phyloP scores from a whole-genome alignment of 176 grass and related monocot genomes.

The Aegilops tauschii region DNA sequence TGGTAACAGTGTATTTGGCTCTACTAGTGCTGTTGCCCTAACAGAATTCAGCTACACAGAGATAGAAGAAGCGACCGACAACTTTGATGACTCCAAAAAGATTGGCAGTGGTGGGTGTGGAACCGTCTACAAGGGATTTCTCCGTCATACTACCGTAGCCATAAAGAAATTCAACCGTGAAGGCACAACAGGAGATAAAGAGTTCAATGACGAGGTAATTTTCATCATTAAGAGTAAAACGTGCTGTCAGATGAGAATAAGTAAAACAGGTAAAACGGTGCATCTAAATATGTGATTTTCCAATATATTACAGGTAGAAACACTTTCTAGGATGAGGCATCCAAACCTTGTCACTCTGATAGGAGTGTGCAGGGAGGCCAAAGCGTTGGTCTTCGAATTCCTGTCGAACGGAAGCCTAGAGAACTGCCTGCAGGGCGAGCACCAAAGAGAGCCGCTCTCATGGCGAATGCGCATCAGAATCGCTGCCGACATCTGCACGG shows the following conservation, averaged over 20 bases:
- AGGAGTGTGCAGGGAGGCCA: slow-evolving; percentile 60
- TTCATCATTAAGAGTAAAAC: background rate
- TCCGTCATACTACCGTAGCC: slow-evolving; percentile 62
- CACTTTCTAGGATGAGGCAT: slow-evolving; percentile 59
- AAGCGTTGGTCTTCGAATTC: slow-evolving; percentile 59
- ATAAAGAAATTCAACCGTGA: slow-evolving; percentile 69
- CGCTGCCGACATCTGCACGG: slow-evolving; percentile 62
- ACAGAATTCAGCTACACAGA: slow-evolving; percentile 59
- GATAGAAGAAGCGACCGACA: slow-evolving; percentile 51
- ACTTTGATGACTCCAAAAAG: slow-evolving; percentile 50
- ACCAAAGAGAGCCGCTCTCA: slow-evolving; percentile 32
- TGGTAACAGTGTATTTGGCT: background rate
- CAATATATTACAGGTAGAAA: slow-evolving; percentile 51
- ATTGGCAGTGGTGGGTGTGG: slow-evolving; percentile 77
- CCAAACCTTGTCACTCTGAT: slow-evolving; percentile 68
- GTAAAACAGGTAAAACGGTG: background rate
- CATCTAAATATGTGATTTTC: slow-evolving; percentile 1
- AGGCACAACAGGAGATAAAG: slow-evolving; percentile 45
- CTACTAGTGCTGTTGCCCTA: slow-evolving; percentile 22
- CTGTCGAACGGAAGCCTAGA: slow-evolving; percentile 67
- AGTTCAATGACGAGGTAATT: slow-evolving; percentile 75
- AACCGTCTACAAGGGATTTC: slow-evolving; percentile 69
- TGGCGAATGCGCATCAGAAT: slow-evolving; percentile 56
- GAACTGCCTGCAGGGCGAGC: slow-evolving; percentile 42
- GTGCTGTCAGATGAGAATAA: background rate